Evolutionary conservation across 2,329 filamentous ascomycete species (phyloP), one percentile per base, ranked within the genome.

Genomic region (Karstenula rhodostoma): DNA sequence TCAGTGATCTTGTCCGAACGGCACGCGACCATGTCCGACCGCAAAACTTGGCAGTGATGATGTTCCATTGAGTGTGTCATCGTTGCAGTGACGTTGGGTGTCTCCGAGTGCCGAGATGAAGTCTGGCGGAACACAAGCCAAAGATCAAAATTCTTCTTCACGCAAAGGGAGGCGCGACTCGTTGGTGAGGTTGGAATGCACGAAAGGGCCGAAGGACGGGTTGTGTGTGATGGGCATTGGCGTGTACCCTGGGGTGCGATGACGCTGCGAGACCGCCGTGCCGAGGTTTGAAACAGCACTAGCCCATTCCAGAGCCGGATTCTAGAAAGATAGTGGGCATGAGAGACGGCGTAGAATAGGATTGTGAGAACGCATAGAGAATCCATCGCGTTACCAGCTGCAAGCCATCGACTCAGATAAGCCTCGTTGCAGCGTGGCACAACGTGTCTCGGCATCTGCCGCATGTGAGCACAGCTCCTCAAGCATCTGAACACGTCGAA

Each of bases 1-100:
- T 46, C 19, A 71, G 69, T 67, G 59, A 68, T 63, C 35, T 23
- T 33, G 37, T 43, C 51, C 25, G 49, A 43, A 43, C 22, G 35
- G 51, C 51, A 54, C 40, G 51, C 51, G 51, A 54, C 51, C 37
- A 54, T 22, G 35, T 54, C 5, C 46, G 37, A 12, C 23, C 27
- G 19, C 42, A 35, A 33, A 46, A 46, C 42, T 55, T 55, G 52
- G 52, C 42, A 33, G 37, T 22, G 3, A 44, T 7, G 42, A 8
- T 22, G 22, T 35, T 35, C 10, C 12, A 33, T 33, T n/a, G 29
- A 12, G 25, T 43, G 6, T 44, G 4, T n/a, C n/a, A 7, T 43
- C 35, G 50, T 42, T 29, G 47, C 22, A 27, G 50, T 53, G 50
- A 43, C 33, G 35, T 42, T 17, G 13, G 13, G 23, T 6, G 50